Evolutionary conservation across 2,329 filamentous ascomycete genomes (phyloP), one percentile per base, ranked within the genome.

Genomic region (Alternaria burnsii): DNA sequence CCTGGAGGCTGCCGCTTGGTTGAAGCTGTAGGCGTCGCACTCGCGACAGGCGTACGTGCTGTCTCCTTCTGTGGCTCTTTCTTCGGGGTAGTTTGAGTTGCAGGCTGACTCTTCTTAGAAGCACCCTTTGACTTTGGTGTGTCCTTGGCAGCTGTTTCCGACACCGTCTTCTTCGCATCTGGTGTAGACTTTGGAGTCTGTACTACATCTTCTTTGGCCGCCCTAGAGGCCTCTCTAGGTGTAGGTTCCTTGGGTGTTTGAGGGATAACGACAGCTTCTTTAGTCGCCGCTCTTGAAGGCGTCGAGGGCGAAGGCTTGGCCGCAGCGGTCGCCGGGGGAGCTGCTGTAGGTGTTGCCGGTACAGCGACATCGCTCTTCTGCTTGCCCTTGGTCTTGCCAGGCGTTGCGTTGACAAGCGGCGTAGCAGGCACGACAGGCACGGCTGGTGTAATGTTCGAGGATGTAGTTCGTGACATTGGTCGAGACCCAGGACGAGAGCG

Each of bases 1-100:
- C 81, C 80, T 36, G 81, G 82, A 58, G 77, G 80, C 56, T 83
- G 78, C 34, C 77, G 73, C 62, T 79, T 80, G 3, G 64, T 61
- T 4, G 63, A 64, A 38, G 66, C 42, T 12, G 47, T 41, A 8
- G 69, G 59, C 10, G 59, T 63, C n/a, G 58, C 52, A 50, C 52
- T 53, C 48, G 64, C 16, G 36, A 36, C 38, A 16, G 62, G 28
- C n/a, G 46, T 41, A 20, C 28, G 43, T 10, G 71, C 24, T 4
- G 40, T 43, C 7, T 58, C 36, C 40, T 65, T 66, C 18, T 52
- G 43, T 9, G 22, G 46, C 22, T 59, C 47, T 41, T 60, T 69
- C 22, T 65, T 59, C 1, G 51, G 65, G 43, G 55, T 72, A 26
- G 50, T 50, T 9, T 71, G 70, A 16, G 44, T 26, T 24, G 51